Base-by-base conservation (phyloP, 2,329 filamentous ascomycete genomes). In the Onygena corvina region DNA sequence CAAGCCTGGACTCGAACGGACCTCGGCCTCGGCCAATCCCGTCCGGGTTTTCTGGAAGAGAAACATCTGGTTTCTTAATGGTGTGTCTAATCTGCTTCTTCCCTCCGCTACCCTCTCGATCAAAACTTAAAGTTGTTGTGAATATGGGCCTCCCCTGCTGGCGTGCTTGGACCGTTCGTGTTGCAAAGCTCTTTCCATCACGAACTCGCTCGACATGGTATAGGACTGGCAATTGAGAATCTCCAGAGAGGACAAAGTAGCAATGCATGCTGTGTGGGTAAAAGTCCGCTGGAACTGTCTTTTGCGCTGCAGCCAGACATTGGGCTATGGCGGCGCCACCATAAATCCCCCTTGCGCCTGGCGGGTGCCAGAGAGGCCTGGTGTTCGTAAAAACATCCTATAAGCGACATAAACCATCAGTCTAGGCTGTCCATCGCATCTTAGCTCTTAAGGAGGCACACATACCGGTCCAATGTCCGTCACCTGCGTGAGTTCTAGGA, bases 221-320 rank as follows among this genome's bases (percentile, higher is more conserved):
- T 54, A 95, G 76, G 56, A 96, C 84, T 27, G 92, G 90, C 14
- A 92, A 83, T 52, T 84, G 79, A 9, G 80, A 76, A 61, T 90
- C 85, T 23, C 92, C 92, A 3, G 90, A 89, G 1, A 96, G 80
- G 29, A 98, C 81, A 67, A 98, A 98, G 73, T 96, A 98, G 77
- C 92, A 96, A 76, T 98, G 92, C 84, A 94, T 95, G 62, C 84
- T 90, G 73, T 98, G 92, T 46, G 92, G 80, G 52, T 81, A 77
- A 67, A 94, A 95, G 63, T 85, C 75, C 30, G 64, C 56, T 0
- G 84, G 83, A 1, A 98, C 86, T 6, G 92, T 98, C 61, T 81
- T 79, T 66, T 94, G 88, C 20, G 87, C 92, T 1, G 92, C 87
- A 40, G 84, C 77, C 21, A 95, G 81, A 60, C 79, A 89, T 74